Percentiles rank a stretch among this genome's conserved stretches.
These are phyloP conservation scores for Aspergillus asperescens DNA, from an alignment of 495 filamentous ascomycete genomes.

Conservation along the genomic window DNA sequence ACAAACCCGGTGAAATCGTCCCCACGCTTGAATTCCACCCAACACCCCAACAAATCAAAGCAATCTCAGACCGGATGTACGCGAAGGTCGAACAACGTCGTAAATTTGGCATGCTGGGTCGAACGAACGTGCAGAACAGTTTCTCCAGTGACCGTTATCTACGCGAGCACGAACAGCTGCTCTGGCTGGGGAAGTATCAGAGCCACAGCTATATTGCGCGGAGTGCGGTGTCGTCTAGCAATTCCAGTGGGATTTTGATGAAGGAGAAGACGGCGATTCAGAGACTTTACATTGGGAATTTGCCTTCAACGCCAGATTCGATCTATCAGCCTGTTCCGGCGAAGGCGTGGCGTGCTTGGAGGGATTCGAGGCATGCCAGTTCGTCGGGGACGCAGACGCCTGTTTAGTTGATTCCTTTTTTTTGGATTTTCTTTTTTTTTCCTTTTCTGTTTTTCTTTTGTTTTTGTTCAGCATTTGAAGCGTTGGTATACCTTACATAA, in stretches of 20 bases:
- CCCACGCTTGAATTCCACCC: conserved; percentile 45
- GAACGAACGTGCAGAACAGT: conserved; percentile 51
- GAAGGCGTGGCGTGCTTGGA: neutral
- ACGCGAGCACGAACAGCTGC: conserved; percentile 63
- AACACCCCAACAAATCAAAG: conserved; percentile 42
- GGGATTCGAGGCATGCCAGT: conserved; percentile 1
- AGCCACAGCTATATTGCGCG: conserved; percentile 17
- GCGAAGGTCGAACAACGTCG: conserved; percentile 51
- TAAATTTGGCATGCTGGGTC: conserved; percentile 53
- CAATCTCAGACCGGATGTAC: conserved; percentile 55
- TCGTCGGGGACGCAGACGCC: conserved; percentile 8
- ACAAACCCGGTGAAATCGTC: conserved; percentile 23
- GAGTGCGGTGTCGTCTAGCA: conserved; percentile 1
- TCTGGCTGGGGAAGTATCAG: conserved; percentile 52
- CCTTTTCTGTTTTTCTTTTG: too few relatives aligned
- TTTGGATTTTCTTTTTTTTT: neutral
- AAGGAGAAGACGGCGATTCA: conserved; percentile 4
- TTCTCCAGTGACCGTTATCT: conserved; percentile 57
- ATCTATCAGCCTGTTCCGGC: conserved; percentile 2
- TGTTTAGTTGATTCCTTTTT: neutral
- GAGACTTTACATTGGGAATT: neutral
- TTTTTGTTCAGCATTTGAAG: too few relatives aligned
- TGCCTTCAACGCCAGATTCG: conserved; percentile 7
- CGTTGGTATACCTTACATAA: too few relatives aligned
- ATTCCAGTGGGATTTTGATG: neutral